Evolutionary conservation across 306 rosid genomes (phyloP), one percentile per base, ranked within the genome.

Genomic region (Acacia crassicarpa): DNA sequence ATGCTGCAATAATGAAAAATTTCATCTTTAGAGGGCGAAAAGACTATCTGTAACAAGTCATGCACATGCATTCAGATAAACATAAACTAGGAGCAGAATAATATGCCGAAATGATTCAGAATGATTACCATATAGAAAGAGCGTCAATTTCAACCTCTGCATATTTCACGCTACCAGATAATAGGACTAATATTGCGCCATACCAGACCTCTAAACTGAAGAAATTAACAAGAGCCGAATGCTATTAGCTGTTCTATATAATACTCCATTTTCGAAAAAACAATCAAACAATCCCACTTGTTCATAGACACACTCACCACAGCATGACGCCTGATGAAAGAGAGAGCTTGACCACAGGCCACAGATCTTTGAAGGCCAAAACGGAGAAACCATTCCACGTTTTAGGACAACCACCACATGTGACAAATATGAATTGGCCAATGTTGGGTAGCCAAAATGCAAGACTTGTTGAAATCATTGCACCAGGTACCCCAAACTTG

Each of bases 61-160:
- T 32, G 16, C 9, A 16, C 9, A 16, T 67, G 17, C 6, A 17
- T 33, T 35, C 46, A 63, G 32, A 22, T 38, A 46, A 71, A 63
- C 75, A 74, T 74, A 14, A 25, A 54, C 43, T 19, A 74, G 51
- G 67, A 67, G 62, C 46, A 32, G 51, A 45, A 9, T 45, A 59
- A 48, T 8, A 30, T 62, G 19, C 8, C 22, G 33, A 33, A 33
- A 33, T 66, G 40, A 35, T 35, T 35, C 40, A 35, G 40, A 35
- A 35, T 35, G 68, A 45, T 80, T 83, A 87, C 92, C 90, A 89
- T 69, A 89, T 89, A n/a, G 92, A 87, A 23, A 89, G 82, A 63
- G 92, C 92, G 72, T 88, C 86, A 61, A 89, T 85, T 44, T 85
- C 65, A 20, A 83, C 86, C 45, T 88, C 89, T 17, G 92, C 92